Evolutionary conservation across 768 basidiomycete species (phyloP).

Genomic region (Strobilomyces dryophilus): DNA sequence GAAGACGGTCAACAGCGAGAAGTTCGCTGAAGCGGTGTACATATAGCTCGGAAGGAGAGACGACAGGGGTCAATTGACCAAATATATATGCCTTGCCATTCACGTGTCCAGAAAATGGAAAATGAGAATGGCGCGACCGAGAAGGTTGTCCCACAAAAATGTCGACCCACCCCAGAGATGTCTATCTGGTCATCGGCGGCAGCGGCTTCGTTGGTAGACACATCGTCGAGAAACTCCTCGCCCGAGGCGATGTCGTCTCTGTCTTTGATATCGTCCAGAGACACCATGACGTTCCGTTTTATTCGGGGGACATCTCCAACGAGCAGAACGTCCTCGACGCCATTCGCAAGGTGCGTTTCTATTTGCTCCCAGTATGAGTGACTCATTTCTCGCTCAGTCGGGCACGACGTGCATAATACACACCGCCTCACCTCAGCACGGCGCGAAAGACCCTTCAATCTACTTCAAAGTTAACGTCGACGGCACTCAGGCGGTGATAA

Average conservation of each 20-base stretch:
- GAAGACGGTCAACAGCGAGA: too few relatives aligned
- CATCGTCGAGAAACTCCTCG: conserved; percentile 81
- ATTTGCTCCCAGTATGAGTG: not conserved
- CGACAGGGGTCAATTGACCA: conserved; percentile 11
- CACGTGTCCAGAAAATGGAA: conserved; percentile 11
- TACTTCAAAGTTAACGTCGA: conserved; percentile 94
- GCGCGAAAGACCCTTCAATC: conserved; percentile 59
- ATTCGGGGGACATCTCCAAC: conserved; percentile 84
- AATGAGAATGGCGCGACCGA: conserved; percentile 3
- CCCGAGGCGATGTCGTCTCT: conserved; percentile 74
- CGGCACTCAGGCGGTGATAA: conserved; percentile 82
- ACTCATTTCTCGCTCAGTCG: conserved; percentile 40
- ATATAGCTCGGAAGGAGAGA: too few relatives aligned
- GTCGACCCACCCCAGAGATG: conserved; percentile 42
- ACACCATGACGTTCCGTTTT: conserved; percentile 83
- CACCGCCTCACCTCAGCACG: conserved; percentile 83
- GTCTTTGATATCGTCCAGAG: conserved; percentile 92
- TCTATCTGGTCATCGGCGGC: conserved; percentile 91
- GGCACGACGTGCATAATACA: conserved; percentile 91
- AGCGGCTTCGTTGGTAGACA: conserved; percentile 90
- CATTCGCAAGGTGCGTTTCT: conserved; percentile 57
- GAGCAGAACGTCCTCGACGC: conserved; percentile 68
- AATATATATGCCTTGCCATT: not conserved
- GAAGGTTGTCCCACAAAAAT: conserved; percentile 1
- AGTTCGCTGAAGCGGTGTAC: too few relatives aligned